Base-by-base conservation (phyloP, 208 protist species). In the Borovskyia barvae region DNA sequence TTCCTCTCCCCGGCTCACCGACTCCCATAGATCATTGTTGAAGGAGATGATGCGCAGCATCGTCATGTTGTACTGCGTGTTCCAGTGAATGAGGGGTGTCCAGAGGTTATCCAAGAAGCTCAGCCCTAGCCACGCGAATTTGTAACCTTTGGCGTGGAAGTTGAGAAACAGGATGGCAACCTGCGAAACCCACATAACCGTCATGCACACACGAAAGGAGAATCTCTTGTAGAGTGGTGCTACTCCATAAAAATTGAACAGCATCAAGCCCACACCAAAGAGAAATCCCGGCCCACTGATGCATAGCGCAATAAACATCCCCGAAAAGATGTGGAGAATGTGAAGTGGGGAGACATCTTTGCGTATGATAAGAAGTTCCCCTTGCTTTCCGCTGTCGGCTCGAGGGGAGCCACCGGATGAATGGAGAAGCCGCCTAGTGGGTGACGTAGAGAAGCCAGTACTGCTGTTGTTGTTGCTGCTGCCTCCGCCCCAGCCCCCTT, bases 21-120 rank as follows among this genome's bases (percentile, higher is more conserved):
- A 58, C 40, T 84, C 77, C 63, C 72, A 80, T 32, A 57, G 58
- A 51, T 87, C 80, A 33, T 54, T 68, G 66, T 78, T 89, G 55
- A 80, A 83, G 4, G 86, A 83, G 51, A 96, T 89, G 52, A 92
- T 70, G 57, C 86, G 77, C 28, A 96, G 70, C 19, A 89, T 32
- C 4, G 58, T 72, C 42, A 96, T 73, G 66, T 91, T 95, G 54
- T 82, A 96, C 30, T 82, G 76, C 7, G 76, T 63, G 7, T 71
- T 74, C 87, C 89, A 95, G 20, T 29, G 26, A 5, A 80, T 61
- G 12, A 80, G 36, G 12, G 63, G 42, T 7, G 47, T 5, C 43
- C 46, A 75, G 20, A 68, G 30, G 6, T 41, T 8, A 41, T 75
- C 62, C 0, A 85, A 50, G 11, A 63, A 66, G 45, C 68, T 46